Evolutionary conservation across 1,284 basidiomycete genomes (phyloP).

Genomic region (Puccinia coronata): DNA sequence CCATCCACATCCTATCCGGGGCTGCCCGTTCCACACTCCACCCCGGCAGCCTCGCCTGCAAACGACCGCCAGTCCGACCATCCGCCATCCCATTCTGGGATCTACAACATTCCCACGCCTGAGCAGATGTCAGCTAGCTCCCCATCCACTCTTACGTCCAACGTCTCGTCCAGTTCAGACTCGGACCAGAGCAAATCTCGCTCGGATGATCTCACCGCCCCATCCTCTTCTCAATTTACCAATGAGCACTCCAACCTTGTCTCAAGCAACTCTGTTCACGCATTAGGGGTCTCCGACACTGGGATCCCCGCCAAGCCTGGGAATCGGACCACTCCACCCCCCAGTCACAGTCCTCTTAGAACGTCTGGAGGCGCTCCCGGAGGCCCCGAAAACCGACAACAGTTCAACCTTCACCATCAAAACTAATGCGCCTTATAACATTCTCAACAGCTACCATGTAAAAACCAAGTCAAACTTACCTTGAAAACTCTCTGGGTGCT

Average conservation of each 20-base stretch:
- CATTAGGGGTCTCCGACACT: not conserved
- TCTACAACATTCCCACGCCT: not conserved
- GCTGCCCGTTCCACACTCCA: conserved; percentile 41
- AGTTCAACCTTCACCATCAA: not conserved
- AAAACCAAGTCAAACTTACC: too few species aligned
- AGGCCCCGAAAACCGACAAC: not conserved
- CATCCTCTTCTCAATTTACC: not conserved
- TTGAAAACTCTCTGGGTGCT: too few species aligned
- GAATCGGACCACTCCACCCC: not conserved
- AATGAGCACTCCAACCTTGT: not conserved
- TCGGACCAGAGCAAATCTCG: not conserved
- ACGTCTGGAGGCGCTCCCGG: not conserved
- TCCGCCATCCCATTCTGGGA: not conserved
- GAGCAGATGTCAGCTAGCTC: not conserved
- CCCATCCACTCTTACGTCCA: not conserved
- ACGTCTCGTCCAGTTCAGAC: not conserved
- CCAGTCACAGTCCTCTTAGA: conserved; percentile 1
- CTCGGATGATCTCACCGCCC: not conserved
- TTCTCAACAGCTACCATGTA: not conserved
- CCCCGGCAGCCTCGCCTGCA: conserved; percentile 36
- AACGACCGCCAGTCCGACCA: conserved; percentile 19
- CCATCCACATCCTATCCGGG: conserved; percentile 45
- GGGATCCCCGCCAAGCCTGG: not conserved
- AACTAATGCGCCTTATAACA: not conserved
- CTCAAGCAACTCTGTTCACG: not conserved